Evolutionary conservation across 2,329 filamentous ascomycete species (phyloP), one percentile per base, ranked within the genome.

Genomic region (Pseudopyrenochaeta lycopersici): DNA sequence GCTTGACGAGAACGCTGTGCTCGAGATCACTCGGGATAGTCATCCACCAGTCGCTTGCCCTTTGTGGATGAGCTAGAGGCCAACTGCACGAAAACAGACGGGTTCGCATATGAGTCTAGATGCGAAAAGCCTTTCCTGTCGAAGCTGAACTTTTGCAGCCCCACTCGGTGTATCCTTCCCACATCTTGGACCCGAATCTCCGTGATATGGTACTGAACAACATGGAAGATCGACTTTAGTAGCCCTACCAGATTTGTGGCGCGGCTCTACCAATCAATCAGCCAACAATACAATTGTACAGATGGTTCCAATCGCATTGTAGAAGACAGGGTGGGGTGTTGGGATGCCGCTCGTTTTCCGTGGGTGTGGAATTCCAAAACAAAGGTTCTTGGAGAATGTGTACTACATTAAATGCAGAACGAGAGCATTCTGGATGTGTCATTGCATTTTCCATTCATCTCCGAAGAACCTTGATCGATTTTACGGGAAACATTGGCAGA

Each of bases 1-100:
- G 44, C 52, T 49, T 27, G 23, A 60, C 27, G 40, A 29, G 5
- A 30, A 42, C 27, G 23, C 23, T 46, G 41, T 51, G 39, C 33
- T 30, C 18, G 21, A 12, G 1, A 27, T 17, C 12, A n/a, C 32
- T 42, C 33, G 43, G 47, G 48, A 30, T 10, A 12, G 9, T 20
- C 21, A 30, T 31, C 32, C 33, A 39, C 40, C 15, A 29, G 21
- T 42, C 40, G 21, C n/a, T 42, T 15, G 10, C 40, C 21, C 30
- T 42, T 21, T 42, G n/a, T 21, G 40, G 23, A 42, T 23, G 36
- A 39, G 36, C 20, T 9, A 7, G 14, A 42, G 17, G 27, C 12
- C 21, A 23, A 29, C 10, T 18, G 23, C 27, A 42, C 40, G 40
- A 42, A 42, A 42, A 42, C 23, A 14, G n/a, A 42, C 15, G 23